These are phyloP conservation scores for Aspergillus viridinutans DNA, from an alignment of 2,329 filamentous ascomycete genomes.

Conservation along the genomic window DNA sequence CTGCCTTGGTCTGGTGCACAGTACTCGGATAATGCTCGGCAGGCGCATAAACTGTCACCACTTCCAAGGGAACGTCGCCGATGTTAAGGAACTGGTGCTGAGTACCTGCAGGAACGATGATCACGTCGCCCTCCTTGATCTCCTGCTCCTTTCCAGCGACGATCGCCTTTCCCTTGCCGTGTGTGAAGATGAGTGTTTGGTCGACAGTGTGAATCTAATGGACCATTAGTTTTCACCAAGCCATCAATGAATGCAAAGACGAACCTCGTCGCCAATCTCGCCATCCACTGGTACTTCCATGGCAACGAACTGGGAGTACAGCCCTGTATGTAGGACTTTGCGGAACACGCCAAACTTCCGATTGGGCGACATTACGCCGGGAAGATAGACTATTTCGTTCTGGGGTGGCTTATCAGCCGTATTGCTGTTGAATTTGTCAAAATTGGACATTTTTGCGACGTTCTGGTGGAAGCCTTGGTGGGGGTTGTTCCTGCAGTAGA, in stretches of 20 bases:
- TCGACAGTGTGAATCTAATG: conserved; percentile 54
- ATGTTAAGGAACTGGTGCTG: conserved; percentile 64
- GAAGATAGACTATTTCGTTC: conserved; percentile 60
- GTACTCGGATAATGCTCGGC: conserved; percentile 58
- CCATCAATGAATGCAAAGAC: not conserved
- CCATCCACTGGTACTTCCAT: conserved; percentile 62
- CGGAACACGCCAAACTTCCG: conserved; percentile 59
- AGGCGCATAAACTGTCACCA: conserved; percentile 61
- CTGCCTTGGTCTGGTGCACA: conserved; percentile 60
- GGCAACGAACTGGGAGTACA: conserved; percentile 60
- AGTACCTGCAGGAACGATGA: conserved; percentile 62
- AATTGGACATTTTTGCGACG: not conserved
- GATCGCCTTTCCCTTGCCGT: conserved; percentile 55
- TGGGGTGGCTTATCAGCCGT: conserved; percentile 37
- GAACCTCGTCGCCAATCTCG: conserved; percentile 63
- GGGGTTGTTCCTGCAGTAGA: not conserved
- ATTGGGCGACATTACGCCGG: conserved; percentile 51
- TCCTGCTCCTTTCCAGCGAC: conserved; percentile 56
- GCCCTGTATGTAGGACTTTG: conserved; percentile 58
- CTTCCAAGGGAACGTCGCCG: conserved; percentile 54
- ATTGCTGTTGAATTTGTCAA: conserved; percentile 4
- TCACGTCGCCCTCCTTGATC: conserved; percentile 53
- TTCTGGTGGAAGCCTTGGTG: not conserved
- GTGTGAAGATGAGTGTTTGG: conserved; percentile 62
- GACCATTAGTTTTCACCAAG: not conserved